Percentiles rank a stretch among this genome's conserved stretches.
phyloP scores from a whole-genome alignment of 2,329 filamentous ascomycete genomes.

The Rhytidhysteron rufulum region DNA sequence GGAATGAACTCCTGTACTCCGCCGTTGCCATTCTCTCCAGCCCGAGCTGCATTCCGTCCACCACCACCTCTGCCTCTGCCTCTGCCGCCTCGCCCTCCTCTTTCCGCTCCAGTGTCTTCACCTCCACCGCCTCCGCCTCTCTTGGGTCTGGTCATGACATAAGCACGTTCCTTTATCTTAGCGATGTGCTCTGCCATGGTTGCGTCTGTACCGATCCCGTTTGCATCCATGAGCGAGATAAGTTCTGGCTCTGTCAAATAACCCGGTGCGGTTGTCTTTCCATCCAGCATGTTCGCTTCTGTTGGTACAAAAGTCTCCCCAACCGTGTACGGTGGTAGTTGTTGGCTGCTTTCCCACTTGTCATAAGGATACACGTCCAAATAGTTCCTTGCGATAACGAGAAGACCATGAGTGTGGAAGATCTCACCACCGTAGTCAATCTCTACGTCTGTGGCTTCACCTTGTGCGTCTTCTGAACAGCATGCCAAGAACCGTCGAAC shows the following conservation, averaged over 20 bases:
- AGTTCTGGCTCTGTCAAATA: slow-evolving; percentile 95
- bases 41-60: slow-evolving; percentile 38
- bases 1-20: slow-evolving; percentile 84
- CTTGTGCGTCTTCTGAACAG: slow-evolving; percentile 90
- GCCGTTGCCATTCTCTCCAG: slow-evolving; percentile 36
- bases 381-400: slow-evolving; percentile 85
- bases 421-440: slow-evolving; percentile 77
- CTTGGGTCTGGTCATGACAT: slow-evolving; percentile 65
- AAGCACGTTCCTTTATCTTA: slow-evolving; percentile 87
- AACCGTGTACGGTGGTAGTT: slow-evolving; percentile 72
- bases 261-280: slow-evolving; percentile 78
- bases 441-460: slow-evolving; percentile 79
- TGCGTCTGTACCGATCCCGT: slow-evolving; percentile 96
- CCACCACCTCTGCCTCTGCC: slow-evolving; percentile 43
- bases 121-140: slow-evolving; percentile 27
- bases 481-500: slow-evolving; percentile 89
- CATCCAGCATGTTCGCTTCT: slow-evolving; percentile 84
- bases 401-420: slow-evolving; percentile 79
- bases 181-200: slow-evolving; percentile 99
- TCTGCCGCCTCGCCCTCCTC: slow-evolving; percentile 29
- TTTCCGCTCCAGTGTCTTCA: slow-evolving; percentile 41
- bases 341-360: slow-evolving; percentile 85
- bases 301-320: slow-evolving; percentile 84
- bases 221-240: slow-evolving; percentile 95
- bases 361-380: slow-evolving; percentile 95